Conservation (phyloP, 768 basidiomycete species). For the Clavulina sp. region DNA sequence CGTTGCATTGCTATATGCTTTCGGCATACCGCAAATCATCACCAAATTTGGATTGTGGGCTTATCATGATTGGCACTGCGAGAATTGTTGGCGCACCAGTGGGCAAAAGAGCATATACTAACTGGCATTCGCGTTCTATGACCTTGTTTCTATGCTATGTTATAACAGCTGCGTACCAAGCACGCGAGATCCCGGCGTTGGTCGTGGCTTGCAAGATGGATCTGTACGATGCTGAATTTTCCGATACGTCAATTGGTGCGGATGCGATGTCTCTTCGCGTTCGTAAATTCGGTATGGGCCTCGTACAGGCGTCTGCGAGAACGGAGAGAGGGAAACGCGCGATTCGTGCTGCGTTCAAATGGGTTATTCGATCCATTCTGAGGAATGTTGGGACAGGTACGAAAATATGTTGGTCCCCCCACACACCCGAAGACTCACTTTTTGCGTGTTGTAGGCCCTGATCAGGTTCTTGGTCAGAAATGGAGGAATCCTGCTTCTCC, state of each 20-base stretch:
- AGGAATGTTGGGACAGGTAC: too few species aligned
- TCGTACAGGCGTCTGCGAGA: slow-evolving; percentile 52
- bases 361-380: slow-evolving; percentile 21
- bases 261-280: slow-evolving; percentile 28
- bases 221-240: slow-evolving; percentile 36
- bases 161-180: slow-evolving; percentile 36
- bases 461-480: too few species aligned
- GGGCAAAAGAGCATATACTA: too few species aligned
- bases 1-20: too few species aligned
- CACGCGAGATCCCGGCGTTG: slow-evolving; percentile 42
- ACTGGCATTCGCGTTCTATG: neutral
- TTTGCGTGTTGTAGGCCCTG: too few species aligned
- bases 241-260: slow-evolving; percentile 13
- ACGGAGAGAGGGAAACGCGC: slow-evolving; percentile 45
- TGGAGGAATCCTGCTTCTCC: slow-evolving; percentile 63
- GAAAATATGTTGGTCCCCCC: too few species aligned
- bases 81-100: too few species aligned
- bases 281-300: slow-evolving; percentile 48
- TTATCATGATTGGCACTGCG: too few species aligned
- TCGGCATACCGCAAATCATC: too few species aligned
- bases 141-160: neutral
- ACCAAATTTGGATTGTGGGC: too few species aligned
- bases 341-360: slow-evolving; percentile 59
- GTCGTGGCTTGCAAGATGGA: slow-evolving; percentile 84
- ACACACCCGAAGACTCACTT: too few species aligned